Evolutionary conservation across 208 protist species (phyloP), one percentile per base, ranked within the genome.

Genomic region (Trypanosoma scelopori): DNA sequence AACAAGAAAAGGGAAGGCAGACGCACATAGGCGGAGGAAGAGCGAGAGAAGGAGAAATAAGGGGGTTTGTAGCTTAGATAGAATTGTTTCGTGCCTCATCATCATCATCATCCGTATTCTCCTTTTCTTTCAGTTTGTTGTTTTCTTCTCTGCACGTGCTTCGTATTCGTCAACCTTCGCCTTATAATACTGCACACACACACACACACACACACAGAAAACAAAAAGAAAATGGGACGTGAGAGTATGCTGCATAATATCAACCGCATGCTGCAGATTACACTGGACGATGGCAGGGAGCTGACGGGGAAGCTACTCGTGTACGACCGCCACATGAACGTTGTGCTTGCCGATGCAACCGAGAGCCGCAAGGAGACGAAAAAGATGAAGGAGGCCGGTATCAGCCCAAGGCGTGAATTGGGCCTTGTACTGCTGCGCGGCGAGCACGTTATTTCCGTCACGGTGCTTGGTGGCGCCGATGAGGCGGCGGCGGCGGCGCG

Each of bases 311-410:
- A 87, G 56, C 71, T 95, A 2, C 77, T 95, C 27, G 84, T 91
- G 48, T 95, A 83, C 67, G 89, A 95, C 62, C 71, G 84, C 50
- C 84, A 92, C 84, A 95, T 95, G 89, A 95, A 95, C 52, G 81
- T 95, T n/a, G 84, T 95, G 5, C 62, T 95, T 1, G 71, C 57
- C 27, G 86, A 93, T 55, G 60, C 61, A 9, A 56, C 47, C 5
- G 85, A 95, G 72, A 76, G 70, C 35, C 84, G 89, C 27, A 71
- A 68, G n/a, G 76, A 69, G 57, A 91, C 84, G 41, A 84, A 79
- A 58, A 87, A 84, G 71, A 89, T 89, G 84, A 59, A 62, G 13
- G 75, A 78, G 43, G 85, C 90, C 47, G 79, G 76, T 28, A 66
- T 86, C 16, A 65, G 65, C 25, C 67, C 85, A 48, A 76, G 67